Percentiles rank a stretch among this genome's conserved stretches.
phyloP scores from a whole-genome alignment of 306 rosid species.

The Chamaecrista fasciculata region DNA sequence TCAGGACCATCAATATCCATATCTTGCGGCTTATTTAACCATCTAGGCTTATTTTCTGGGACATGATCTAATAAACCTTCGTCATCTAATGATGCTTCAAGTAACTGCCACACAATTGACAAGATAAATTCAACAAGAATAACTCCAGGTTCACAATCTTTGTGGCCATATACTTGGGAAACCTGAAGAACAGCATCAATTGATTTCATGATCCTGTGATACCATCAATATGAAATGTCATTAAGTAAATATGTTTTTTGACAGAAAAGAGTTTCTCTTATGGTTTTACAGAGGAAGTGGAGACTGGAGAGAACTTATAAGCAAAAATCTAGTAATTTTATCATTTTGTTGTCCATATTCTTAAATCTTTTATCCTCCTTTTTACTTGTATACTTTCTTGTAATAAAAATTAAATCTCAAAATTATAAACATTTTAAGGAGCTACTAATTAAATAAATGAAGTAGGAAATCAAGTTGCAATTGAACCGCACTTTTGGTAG shows the following conservation, averaged over 20 bases:
- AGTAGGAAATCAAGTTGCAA: conserved; percentile 4
- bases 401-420: not conserved
- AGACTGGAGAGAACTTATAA: not conserved
- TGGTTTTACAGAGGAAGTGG: not conserved
- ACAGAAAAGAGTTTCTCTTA: not conserved
- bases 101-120: conserved; percentile 74
- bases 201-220: conserved; percentile 78
- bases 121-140: conserved; percentile 79
- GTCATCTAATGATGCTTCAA: conserved; percentile 89
- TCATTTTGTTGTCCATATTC: not conserved
- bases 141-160: conserved; percentile 69
- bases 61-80: conserved; percentile 69
- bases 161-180: conserved; percentile 55
- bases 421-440: not conserved
- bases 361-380: not conserved
- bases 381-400: not conserved
- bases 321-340: not conserved
- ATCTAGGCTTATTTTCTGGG: conserved; percentile 58
- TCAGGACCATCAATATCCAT: conserved; percentile 64
- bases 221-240: conserved; percentile 30
- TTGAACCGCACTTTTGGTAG: conserved; percentile 58
- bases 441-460: not conserved
- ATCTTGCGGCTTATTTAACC: conserved; percentile 54
- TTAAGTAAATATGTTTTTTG: too few species aligned
- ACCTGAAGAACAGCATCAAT: conserved; percentile 80